Conservation (phyloP, 345 rosid species). For the Boechera retrofracta region DNA sequence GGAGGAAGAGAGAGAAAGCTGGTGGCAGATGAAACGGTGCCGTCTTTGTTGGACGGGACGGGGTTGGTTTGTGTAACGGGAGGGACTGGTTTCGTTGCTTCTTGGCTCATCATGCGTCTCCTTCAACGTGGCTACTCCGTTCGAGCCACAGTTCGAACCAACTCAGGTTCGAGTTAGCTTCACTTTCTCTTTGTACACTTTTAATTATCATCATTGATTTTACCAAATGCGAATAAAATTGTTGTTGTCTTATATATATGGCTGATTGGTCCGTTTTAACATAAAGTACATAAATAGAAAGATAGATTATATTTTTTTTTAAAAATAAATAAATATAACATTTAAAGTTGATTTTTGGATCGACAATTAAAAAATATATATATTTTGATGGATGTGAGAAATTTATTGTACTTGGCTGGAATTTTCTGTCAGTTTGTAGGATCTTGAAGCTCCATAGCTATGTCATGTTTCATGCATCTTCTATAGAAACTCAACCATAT, state of each 20-base stretch:
- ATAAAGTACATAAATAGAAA: slow-evolving; percentile 13
- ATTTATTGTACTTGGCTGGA: slow-evolving; percentile 50
- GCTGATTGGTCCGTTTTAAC: slow-evolving; percentile 22
- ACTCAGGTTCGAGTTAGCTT: slow-evolving; percentile 40
- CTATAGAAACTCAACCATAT: slow-evolving; percentile 37
- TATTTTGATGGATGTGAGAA: slow-evolving; percentile 21
- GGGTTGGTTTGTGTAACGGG: slow-evolving; percentile 64
- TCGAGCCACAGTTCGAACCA: slow-evolving; percentile 55
- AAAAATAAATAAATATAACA: background rate
- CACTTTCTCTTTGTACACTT: slow-evolving; percentile 3
- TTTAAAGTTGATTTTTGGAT: slow-evolving; percentile 43
- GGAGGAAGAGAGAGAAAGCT: slow-evolving; percentile 32
- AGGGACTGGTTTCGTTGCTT: slow-evolving; percentile 59
- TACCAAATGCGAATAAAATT: background rate
- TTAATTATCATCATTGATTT: background rate
- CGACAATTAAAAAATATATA: slow-evolving; percentile 2
- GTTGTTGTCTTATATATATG: background rate
- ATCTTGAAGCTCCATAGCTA: slow-evolving; percentile 40
- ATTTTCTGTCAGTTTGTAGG: slow-evolving; percentile 46
- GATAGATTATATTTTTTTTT: background rate
- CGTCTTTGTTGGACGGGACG: slow-evolving; percentile 36
- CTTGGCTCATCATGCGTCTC: slow-evolving; percentile 65
- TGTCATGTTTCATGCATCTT: slow-evolving; percentile 45
- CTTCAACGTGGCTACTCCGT: slow-evolving; percentile 60
- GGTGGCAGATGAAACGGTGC: slow-evolving; percentile 32